Evolutionary conservation across 345 rosid species (phyloP), one percentile per base, ranked within the genome.

Genomic region (Schrenkiella parvula): DNA sequence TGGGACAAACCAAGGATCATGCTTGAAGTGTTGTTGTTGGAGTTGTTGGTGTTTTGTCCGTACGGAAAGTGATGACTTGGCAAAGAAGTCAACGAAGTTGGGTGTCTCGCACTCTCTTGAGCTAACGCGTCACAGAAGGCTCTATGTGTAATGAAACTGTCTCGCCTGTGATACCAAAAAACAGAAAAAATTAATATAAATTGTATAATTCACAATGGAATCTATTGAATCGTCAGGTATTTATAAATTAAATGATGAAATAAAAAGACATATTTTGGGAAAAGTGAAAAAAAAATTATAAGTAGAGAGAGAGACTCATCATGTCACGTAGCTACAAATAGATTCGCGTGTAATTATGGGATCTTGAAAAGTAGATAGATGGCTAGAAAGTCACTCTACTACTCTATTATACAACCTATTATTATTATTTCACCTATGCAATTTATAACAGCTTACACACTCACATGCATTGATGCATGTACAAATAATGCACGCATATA

Each of bases 101-200:
- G 88, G 73, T 87, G 88, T 60, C 95, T 84, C 7, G 88, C 88
- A 80, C 88, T 87, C 72, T 89, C 92, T 60, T 85, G 92, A 79
- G 95, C 95, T 61, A 89, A 69, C 42, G 95, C 95, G 68, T 89
- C 95, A 58, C 95, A 89, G 68, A 89, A 89, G 22, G 95, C 95
- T 55, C 95, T 80, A 72, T 89, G 95, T 13, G 95, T 87, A 68
- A 89, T 87, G 53, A 89, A 89, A 73, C 92, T 89, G 71, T 89
- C 95, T 7, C 95, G 85, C 84, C 95, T 89, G 86, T 72, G 54
- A 76, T 59, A 13, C 26, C 28, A 5, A 50, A 32, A 4, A 14
- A 74, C 23, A 46, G 0, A 29, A 29, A 23, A 29, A 15, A 8
- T 12, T 6, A 60, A 3, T 60, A 32, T 32, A 32, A n/a, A 28